Base-by-base conservation (phyloP, 1,139 yeast species). In the Komagataea norvegica region DNA sequence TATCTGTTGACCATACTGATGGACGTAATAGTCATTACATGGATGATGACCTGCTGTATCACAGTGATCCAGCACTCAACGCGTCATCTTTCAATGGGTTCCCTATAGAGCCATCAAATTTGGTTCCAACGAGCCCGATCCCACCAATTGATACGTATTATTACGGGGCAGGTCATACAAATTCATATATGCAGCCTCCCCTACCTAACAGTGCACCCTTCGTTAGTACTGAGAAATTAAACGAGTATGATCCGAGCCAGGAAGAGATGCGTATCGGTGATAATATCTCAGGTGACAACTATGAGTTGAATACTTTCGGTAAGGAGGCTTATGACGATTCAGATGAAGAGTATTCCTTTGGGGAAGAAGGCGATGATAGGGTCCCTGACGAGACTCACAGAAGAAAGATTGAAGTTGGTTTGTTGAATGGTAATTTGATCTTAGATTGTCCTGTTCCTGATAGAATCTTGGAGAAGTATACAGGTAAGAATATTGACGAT, bases 371-470 rank as follows among this genome's bases (percentile, higher is more conserved):
- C 23, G 45, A 34, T 8, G 38, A 36, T 4, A 26, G 36, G 8
- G 31, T 40, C 5, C 52, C 49, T 10, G 46, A 40, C 19, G 51
- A 46, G 17, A 46, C 51, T 8, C 51, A 47, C 25, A 47, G 55
- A 46, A 48, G 55, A 41, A 51, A 48, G 38, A 51, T 51, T 16
- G 54, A 53, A 37, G 57, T 53, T 41, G 56, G 54, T 19, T 36
- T 66, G 24, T 57, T 62, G 47, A 67, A 72, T 48, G 86, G 85
- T 46, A 77, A 79, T 57, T 77, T 77, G 53, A 74, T 78, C 25
- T 68, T 79, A 43, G 86, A 79, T 57, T 78, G 82, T 35, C 84
- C 82, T 17, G 77, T 72, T 19, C 81, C 82, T 40, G 70, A 72
- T 45, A 62, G 72, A 19, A 65, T 79, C 44, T 54, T 76, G 54